Base-by-base conservation (phyloP, 805 yeast species). In the Candida manassasensis region DNA sequence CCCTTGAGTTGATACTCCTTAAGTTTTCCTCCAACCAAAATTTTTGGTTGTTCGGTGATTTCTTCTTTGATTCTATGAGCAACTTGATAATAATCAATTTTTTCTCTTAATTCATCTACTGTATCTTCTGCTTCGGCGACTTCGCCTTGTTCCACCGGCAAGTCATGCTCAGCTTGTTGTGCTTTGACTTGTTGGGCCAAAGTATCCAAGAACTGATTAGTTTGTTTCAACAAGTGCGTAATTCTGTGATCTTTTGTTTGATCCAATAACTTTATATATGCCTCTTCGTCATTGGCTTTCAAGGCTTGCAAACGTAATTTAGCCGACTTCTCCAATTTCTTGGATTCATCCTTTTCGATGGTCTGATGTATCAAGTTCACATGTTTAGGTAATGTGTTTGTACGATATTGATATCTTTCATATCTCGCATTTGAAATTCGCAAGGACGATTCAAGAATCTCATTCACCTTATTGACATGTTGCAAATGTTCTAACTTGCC, bases 191-290 rank as follows among this genome's bases (percentile, higher is more conserved):
- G 88, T 52, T 79, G 78, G 3, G 93, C 82, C 53, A 84, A 71
- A 21, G 89, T 73, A 46, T 80, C 87, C 63, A 84, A 76, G 60
- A 84, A 84, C 11, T 72, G 60, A 56, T 84, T 84, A 7, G 95
- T 84, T 57, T 84, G 95, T 51, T 71, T 81, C 55, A 84, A 72
- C 55, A 84, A 69, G 59, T 84, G 94, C 1, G 93, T 84, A 48
- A 84, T 81, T 74, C 95, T 77, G 27, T 86, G 84, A 62, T 84
- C 95, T 56, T 84, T 84, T 3, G 95, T 84, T 59, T 84, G 88
- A 55, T 84, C 93, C 56, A 84, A 71, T 51, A 84, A 73, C 53
- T 84, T 84, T 55, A 84, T 73, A 63, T 84, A 84, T 2, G 93
- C 93, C 53, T 84, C 95, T 59, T 84, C 94, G 65, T 84, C 95